phyloP scores from a whole-genome alignment of 2,329 filamentous ascomycete genomes.

The Pyrenophora teres region DNA sequence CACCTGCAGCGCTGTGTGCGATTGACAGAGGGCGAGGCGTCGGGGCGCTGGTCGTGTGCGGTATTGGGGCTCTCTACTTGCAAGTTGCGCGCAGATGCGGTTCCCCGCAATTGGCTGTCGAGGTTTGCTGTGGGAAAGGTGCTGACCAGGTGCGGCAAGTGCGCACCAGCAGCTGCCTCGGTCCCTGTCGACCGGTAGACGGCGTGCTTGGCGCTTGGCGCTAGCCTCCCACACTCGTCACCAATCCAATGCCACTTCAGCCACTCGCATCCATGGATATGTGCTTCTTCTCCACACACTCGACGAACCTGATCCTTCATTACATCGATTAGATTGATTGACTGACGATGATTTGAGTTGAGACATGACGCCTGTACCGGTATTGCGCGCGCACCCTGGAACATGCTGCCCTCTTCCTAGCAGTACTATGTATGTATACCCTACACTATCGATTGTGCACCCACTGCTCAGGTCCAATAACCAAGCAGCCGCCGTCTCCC shows the following conservation, averaged over 20 bases:
- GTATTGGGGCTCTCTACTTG: constrained; percentile 3
- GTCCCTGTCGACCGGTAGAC: constrained; percentile 20
- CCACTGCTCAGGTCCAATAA: constrained; percentile 11
- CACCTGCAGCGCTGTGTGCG: constrained; percentile 5
- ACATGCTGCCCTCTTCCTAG: not conserved
- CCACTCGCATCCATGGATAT: not conserved
- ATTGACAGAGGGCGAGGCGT: constrained; percentile 10
- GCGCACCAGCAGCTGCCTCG: constrained; percentile 14
- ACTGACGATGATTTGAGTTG: too few relatives aligned
- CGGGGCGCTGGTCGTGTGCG: constrained; percentile 21
- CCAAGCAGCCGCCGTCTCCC: constrained; percentile 23
- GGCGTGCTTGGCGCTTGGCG: constrained; percentile 13
- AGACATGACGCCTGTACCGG: too few relatives aligned
- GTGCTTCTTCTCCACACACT: too few relatives aligned
- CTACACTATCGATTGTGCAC: too few relatives aligned
- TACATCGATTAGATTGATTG: not conserved
- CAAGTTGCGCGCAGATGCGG: constrained; percentile 25
- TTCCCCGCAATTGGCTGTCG: constrained; percentile 38
- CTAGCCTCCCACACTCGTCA: not conserved
- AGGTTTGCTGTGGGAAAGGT: constrained; percentile 22
- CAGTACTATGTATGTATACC: too few relatives aligned
- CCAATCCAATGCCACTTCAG: not conserved
- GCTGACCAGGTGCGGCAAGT: constrained; percentile 1
- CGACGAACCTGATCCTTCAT: not conserved
- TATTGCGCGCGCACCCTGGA: not conserved